Conservation (phyloP, 495 filamentous ascomycete species). For the Aspergillus kassunensis region DNA sequence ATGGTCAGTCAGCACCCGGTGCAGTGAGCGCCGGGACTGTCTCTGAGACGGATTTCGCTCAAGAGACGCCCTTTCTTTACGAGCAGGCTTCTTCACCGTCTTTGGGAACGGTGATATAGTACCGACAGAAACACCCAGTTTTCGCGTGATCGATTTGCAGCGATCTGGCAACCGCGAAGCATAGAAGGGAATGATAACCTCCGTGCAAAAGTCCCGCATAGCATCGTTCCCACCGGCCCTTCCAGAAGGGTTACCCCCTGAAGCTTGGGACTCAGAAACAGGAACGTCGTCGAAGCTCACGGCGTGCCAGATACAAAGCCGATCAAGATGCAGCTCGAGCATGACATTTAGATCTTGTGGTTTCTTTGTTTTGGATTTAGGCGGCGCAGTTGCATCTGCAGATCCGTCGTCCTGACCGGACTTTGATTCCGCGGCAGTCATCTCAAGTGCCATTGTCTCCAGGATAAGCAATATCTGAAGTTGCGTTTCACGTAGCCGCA, state of each 20-base stretch:
- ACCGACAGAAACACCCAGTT: slow-evolving; percentile 70
- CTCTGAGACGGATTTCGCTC: slow-evolving; percentile 48
- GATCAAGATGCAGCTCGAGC: slow-evolving; percentile 82
- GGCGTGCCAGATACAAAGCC: slow-evolving; percentile 96
- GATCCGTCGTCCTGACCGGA: slow-evolving; percentile 20
- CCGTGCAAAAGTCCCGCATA: slow-evolving; percentile 77
- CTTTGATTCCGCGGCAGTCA: slow-evolving; percentile 24
- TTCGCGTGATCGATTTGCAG: slow-evolving; percentile 74
- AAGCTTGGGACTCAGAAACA: slow-evolving; percentile 29
- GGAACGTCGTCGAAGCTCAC: slow-evolving; percentile 50
- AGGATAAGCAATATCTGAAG: slow-evolving; percentile 87
- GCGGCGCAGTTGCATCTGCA: slow-evolving; percentile 33
- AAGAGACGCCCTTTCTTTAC: slow-evolving; percentile 48
- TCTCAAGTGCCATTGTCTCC: slow-evolving; percentile 76
- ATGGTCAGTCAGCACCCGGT: slow-evolving; percentile 71
- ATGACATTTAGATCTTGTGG: slow-evolving; percentile 55
- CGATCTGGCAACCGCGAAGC: slow-evolving; percentile 75
- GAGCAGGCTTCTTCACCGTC: slow-evolving; percentile 26
- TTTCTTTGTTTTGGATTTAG: slow-evolving; percentile 42
- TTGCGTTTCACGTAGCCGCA: slow-evolving; percentile 76
- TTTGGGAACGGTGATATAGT: slow-evolving; percentile 52
- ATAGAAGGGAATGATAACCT: slow-evolving; percentile 93
- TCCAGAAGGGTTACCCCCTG: slow-evolving; percentile 29
- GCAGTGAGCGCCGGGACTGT: slow-evolving; percentile 55
- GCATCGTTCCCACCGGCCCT: slow-evolving; percentile 52